Percentiles rank a stretch among this genome's conserved stretches.
phyloP scores from a whole-genome alignment of 23 red algal species.

The Gracilaria domingensis region DNA sequence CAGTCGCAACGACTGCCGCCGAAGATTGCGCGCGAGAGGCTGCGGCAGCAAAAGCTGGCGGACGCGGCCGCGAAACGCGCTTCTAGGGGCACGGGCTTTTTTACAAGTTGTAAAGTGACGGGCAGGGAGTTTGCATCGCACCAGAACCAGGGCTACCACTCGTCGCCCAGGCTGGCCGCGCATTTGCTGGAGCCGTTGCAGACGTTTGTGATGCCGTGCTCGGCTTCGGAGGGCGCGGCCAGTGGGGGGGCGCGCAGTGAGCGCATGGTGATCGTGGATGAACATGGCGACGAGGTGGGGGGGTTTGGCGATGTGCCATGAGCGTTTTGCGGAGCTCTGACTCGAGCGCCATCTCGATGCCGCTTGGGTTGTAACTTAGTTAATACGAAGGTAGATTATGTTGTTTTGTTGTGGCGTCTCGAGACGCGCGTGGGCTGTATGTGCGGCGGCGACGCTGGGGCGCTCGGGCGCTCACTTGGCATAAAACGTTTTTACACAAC shows the following conservation, averaged over 20 bases:
- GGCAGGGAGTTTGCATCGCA: background rate
- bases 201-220: background rate
- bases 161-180: slow-evolving; percentile 36
- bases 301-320: background rate
- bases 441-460: too few relatives aligned
- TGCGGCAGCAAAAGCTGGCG: slow-evolving; percentile 45
- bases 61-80: slow-evolving; percentile 3
- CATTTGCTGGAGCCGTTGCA: slow-evolving; percentile 13
- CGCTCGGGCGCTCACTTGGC: too few relatives aligned
- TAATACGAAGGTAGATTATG: too few relatives aligned
- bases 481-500: too few relatives aligned
- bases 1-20: slow-evolving; percentile 60
- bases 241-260: background rate
- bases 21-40: slow-evolving; percentile 49
- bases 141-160: slow-evolving; percentile 18
- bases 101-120: background rate
- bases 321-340: background rate
- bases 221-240: background rate
- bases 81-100: background rate
- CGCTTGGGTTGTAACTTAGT: background rate
- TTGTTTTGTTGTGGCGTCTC: too few relatives aligned
- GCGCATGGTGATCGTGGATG: background rate
- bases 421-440: too few relatives aligned
- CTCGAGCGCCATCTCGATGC: background rate
- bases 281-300: slow-evolving; percentile 1